Percentiles rank a stretch among this genome's conserved stretches.
These are phyloP conservation scores for Kitagawia praeruptora DNA, from an alignment of 129 eudicot species.

Conservation along the genomic window DNA sequence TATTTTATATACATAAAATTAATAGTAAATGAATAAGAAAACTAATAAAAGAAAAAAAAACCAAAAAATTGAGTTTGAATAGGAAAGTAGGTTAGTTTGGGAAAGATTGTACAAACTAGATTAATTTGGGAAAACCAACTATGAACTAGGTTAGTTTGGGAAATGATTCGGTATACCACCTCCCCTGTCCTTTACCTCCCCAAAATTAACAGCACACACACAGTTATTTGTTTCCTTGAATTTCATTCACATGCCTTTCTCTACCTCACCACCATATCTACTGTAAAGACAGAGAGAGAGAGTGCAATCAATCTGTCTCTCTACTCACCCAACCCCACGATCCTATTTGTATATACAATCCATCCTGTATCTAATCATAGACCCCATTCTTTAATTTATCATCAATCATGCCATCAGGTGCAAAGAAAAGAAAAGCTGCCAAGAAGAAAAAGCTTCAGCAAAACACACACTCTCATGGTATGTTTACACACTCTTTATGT, in stretches of 20 bases:
- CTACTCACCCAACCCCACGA: neutral
- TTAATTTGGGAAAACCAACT: too few relatives aligned
- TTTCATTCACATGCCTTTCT: constrained; percentile 2
- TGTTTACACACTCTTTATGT: neutral
- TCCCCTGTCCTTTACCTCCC: neutral
- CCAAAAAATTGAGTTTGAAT: too few relatives aligned
- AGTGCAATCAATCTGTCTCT: too few relatives aligned
- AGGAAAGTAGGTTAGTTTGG: too few relatives aligned
- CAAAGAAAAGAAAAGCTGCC: constrained; percentile 29
- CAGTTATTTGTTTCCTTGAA: neutral
- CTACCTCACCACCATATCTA: neutral
- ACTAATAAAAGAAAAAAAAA: too few relatives aligned
- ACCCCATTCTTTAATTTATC: neutral
- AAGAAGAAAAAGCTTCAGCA: constrained; percentile 22
- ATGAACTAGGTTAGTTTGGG: too few relatives aligned
- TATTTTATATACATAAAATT: too few relatives aligned
- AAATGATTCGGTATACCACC: neutral
- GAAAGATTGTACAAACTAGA: too few relatives aligned
- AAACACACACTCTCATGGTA: constrained; percentile 17
- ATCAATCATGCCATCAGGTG: constrained; percentile 8
- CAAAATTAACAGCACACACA: neutral
- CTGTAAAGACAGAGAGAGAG: neutral
- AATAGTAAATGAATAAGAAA: too few relatives aligned
- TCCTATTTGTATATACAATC: neutral
- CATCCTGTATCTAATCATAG: neutral